Percentiles rank a stretch among this genome's conserved stretches.
Conservation (phyloP, 1,284 basidiomycete species). For the Rhodofomes roseus region DNA sequence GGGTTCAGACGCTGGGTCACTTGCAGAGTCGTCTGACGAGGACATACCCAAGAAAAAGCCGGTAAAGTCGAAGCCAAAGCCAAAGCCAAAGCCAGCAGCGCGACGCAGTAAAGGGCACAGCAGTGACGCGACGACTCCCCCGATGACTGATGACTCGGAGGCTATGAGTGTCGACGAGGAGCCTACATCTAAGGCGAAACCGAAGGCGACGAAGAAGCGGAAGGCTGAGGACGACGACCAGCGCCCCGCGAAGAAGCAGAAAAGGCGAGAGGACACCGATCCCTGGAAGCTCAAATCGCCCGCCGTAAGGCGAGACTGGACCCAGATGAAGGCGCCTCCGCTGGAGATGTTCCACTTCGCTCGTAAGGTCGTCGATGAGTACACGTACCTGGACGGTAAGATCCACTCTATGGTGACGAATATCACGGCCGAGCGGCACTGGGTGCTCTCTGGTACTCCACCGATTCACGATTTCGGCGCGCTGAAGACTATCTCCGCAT, state of each 20-base stretch:
- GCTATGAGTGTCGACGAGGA: slow-evolving; percentile 59
- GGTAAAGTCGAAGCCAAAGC: slow-evolving; percentile 32
- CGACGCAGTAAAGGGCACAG: slow-evolving; percentile 15
- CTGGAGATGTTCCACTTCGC: slow-evolving; percentile 92
- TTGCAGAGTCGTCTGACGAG: slow-evolving; percentile 29
- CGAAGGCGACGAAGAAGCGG: slow-evolving; percentile 40
- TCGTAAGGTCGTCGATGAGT: slow-evolving; percentile 90
- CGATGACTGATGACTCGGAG: slow-evolving; percentile 27
- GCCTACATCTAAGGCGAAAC: slow-evolving; percentile 24
- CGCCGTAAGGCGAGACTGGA: slow-evolving; percentile 72
- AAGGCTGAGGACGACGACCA: slow-evolving; percentile 46
- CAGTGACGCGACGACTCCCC: slow-evolving; percentile 9
- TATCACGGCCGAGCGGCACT: slow-evolving; percentile 76
- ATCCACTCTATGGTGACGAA: slow-evolving; percentile 77
- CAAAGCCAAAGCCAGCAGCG: slow-evolving; percentile 27
- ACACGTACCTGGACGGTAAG: slow-evolving; percentile 87
- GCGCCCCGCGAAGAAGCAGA: slow-evolving; percentile 56
- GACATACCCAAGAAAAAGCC: slow-evolving; percentile 27
- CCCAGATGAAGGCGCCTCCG: slow-evolving; percentile 75
- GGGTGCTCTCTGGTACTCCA: slow-evolving; percentile 96
- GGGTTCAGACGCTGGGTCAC: slow-evolving; percentile 24
- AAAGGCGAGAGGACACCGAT: slow-evolving; percentile 60
- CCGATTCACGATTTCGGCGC: slow-evolving; percentile 90
- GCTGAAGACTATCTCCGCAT: slow-evolving; percentile 86
- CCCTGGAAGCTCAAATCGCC: slow-evolving; percentile 76